Percentiles rank a stretch among this genome's conserved stretches.
phyloP scores from a whole-genome alignment of 106 monocot species.

The Vanilla planifolia region DNA sequence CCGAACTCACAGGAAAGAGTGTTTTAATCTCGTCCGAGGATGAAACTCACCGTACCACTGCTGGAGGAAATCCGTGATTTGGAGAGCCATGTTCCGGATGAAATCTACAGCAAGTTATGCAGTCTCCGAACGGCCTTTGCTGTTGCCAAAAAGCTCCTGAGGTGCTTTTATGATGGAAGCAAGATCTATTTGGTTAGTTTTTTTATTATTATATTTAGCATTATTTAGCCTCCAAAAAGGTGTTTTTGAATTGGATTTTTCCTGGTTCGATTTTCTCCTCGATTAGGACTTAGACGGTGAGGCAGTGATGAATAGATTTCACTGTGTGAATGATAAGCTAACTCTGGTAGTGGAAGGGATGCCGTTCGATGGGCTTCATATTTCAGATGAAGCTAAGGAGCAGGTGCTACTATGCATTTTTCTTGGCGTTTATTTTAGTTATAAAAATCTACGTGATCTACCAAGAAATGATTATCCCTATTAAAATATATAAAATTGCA shows the following conservation, averaged over 20 bases:
- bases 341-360: slow-evolving; percentile 28
- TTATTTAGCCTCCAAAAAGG: background rate
- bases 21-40: slow-evolving; percentile 26
- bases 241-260: background rate
- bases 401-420: slow-evolving; percentile 16
- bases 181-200: slow-evolving; percentile 39
- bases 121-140: slow-evolving; percentile 12
- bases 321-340: slow-evolving; percentile 28
- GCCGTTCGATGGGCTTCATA: slow-evolving; percentile 25
- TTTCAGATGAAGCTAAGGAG: slow-evolving; percentile 46
- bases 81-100: slow-evolving; percentile 12
- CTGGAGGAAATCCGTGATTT: slow-evolving; percentile 32
- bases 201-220: background rate
- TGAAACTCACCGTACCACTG: slow-evolving; percentile 30
- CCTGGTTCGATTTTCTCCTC: background rate
- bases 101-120: slow-evolving; percentile 4
- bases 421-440: background rate
- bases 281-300: slow-evolving; percentile 34
- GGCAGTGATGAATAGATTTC: slow-evolving; percentile 27
- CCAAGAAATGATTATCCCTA: too few species aligned
- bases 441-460: too few species aligned
- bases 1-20: slow-evolving; percentile 30
- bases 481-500: too few species aligned
- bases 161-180: slow-evolving; percentile 43
- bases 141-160: slow-evolving; percentile 26